Base-by-base conservation (phyloP, 768 basidiomycete genomes). In the Naganishia kalamii region DNA sequence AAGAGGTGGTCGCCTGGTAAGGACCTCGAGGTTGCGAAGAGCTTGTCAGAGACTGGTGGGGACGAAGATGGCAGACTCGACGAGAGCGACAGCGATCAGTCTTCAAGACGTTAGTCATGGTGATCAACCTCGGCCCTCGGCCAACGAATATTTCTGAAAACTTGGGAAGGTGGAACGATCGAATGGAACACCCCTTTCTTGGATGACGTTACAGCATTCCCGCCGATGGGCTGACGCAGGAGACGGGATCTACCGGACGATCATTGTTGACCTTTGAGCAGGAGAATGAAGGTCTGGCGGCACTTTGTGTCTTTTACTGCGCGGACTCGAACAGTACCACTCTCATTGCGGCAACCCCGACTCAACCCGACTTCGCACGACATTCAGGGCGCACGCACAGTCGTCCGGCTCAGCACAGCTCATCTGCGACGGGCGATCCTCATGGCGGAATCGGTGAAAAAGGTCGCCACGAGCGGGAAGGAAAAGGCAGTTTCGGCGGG, bases 391-490 rank as follows among this genome's bases (percentile, higher is more conserved):
- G 10, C 12, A 21, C 54, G 54, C 21, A 40, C 33, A n/a, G 54
- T 57, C 8, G 54, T 57, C 15, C 37, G 54, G 37, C 54, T 57
- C 35, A 57, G 54, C 21, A 57, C 54, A 6, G 37, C 54, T 3
- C 23, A 57, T 41, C 54, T 57, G 11, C 54, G n/a, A 5, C 54
- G 35, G 5, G 54, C 54, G 4, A 40, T 57, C 37, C 23, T 21
- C 21, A 57, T 57, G 54, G 37, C 54, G 11, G 54, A 57, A 27
- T 57, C 54, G 17, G 12, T 57, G 23, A 57, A 57, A 23, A 33
- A 57, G 7, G 37, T 35, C n/a, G 54, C 37, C 13, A 40, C 23
- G 35, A 57, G 1, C 25, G 54, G 35, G 3, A n/a, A 19, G 30
- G 37, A 17, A 13, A 40, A 25, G 13, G n/a, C 40, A 19, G 21